phyloP scores from a whole-genome alignment of 2,329 filamentous ascomycete genomes.

The Hypoxylon sp. region DNA sequence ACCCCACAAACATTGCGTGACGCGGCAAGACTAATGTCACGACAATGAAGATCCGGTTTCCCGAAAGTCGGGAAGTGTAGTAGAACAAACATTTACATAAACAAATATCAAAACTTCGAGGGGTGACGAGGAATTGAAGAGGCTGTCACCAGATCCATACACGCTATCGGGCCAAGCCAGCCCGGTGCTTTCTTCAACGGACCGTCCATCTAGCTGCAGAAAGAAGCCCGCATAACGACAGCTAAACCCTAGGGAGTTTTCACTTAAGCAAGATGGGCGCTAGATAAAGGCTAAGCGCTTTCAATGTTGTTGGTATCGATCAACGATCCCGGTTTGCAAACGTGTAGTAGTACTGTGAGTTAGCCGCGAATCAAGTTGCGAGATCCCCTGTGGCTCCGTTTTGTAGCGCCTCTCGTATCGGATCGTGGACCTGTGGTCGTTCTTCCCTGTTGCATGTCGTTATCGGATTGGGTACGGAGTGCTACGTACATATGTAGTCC shows the following conservation, averaged over 20 bases:
- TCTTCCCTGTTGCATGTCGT: slow-evolving; percentile 1
- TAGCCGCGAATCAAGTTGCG: slow-evolving; percentile 22
- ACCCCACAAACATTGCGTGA: slow-evolving; percentile 12
- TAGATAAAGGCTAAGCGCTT: slow-evolving; percentile 12
- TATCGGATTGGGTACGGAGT: not conserved
- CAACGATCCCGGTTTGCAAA: slow-evolving; percentile 6
- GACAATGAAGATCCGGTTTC: slow-evolving; percentile 18
- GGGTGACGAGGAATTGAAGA: not conserved
- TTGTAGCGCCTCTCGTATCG: slow-evolving; percentile 7
- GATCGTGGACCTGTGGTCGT: not conserved
- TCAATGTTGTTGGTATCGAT: slow-evolving; percentile 21
- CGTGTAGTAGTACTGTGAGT: not conserved
- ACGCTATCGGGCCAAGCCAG: slow-evolving; percentile 21
- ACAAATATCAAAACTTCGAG: slow-evolving; percentile 9
- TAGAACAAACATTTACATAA: slow-evolving; percentile 6
- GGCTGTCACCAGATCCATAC: slow-evolving; percentile 12
- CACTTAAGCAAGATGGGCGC: slow-evolving; percentile 2
- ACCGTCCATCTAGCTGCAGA: slow-evolving; percentile 31
- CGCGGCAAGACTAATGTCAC: slow-evolving; percentile 12
- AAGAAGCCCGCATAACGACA: slow-evolving; percentile 31
- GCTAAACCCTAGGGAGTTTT: slow-evolving; percentile 14
- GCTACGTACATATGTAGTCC: not conserved
- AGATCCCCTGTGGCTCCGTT: not conserved
- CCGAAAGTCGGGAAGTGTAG: slow-evolving; percentile 12
- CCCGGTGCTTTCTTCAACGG: slow-evolving; percentile 34